Evolutionary conservation across 2,329 filamentous ascomycete species (phyloP), one percentile per base, ranked within the genome.

Genomic region (Fusarium agapanthi): DNA sequence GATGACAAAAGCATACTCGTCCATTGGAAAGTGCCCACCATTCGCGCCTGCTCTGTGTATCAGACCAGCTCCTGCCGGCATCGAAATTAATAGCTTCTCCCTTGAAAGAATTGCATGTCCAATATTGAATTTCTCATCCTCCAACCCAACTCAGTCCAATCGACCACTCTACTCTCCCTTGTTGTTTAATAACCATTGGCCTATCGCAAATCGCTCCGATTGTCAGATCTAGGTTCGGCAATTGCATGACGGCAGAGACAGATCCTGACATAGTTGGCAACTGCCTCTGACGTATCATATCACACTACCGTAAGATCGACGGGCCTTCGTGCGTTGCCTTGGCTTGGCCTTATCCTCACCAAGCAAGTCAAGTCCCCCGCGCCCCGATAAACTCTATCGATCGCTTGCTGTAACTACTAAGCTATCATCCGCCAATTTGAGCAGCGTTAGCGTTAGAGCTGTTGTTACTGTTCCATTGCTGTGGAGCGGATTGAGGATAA

Each of bases 211-310:
- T 26, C 32, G 34, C n/a, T 44, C 14, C 24, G 16, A 34, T 28
- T 20, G 13, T 43, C 35, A 43, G 20, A 40, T 61, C 47, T 37
- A 37, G 30, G 60, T 66, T 40, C 22, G 63, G 63, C 32, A 67
- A 68, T 26, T 67, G 45, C 28, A 22, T 45, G 44, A 66, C 50
- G 37, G 20, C 15, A 56, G 34, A 53, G 48, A 43, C 45, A 41
- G 53, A 41, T 43, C 30, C 20, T 14, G 18, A 35, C 34, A n/a
- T n/a, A 43, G 41, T 47, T 47, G 16, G 41, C 26, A 55, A 24
- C n/a, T 50, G 44, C 48, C 61, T 60, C 61, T 69, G 72, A 63
- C 61, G 70, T 71, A 73, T 73, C 70, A 57, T 55, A 63, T 54
- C 51, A 34, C 66, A 41, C 70, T 38, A n/a, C n/a, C n/a, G n/a